A percentile compares a stretch with the other conserved stretches of the same genome.
Evolutionary conservation across 768 basidiomycete genomes (phyloP).

Genomic region (Tylopilus felleus): DNA sequence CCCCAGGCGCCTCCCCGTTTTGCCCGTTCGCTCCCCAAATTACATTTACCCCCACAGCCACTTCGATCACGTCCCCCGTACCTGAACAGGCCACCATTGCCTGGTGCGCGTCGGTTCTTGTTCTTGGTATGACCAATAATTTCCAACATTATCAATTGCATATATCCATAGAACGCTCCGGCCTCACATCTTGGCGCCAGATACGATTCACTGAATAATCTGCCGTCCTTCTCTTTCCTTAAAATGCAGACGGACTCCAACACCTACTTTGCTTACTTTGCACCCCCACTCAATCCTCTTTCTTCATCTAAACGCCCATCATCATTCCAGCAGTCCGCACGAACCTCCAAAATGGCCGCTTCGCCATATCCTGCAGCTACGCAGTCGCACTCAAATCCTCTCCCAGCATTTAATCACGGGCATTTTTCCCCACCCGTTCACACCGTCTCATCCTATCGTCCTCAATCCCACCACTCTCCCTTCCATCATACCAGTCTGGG

Average conservation of each 20-base stretch:
- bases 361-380: slow-evolving; percentile 22
- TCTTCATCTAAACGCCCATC: slow-evolving; percentile 8
- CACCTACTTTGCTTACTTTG: slow-evolving; percentile 20
- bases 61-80: slow-evolving; percentile 31
- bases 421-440: slow-evolving; percentile 22
- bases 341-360: slow-evolving; percentile 22
- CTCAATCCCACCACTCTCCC: slow-evolving; percentile 15
- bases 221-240: slow-evolving; percentile 19
- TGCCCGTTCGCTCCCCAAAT: slow-evolving; percentile 18
- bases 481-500: slow-evolving; percentile 16
- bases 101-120: slow-evolving; percentile 31
- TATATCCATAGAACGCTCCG: slow-evolving; percentile 33
- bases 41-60: slow-evolving; percentile 35
- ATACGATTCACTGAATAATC: slow-evolving; percentile 21
- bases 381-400: slow-evolving; percentile 18
- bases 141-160: slow-evolving; percentile 35
- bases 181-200: slow-evolving; percentile 24
- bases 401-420: slow-evolving; percentile 11
- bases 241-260: slow-evolving; percentile 29
- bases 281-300: slow-evolving; percentile 17
- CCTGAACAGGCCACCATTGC: slow-evolving; percentile 28
- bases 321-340: slow-evolving; percentile 7
- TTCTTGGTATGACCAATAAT: slow-evolving; percentile 33
- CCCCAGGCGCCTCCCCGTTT: slow-evolving; percentile 18
- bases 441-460: slow-evolving; percentile 17